Percentiles rank a stretch among this genome's conserved stretches.
phyloP scores from a whole-genome alignment of 371 early-diverging fungal genomes.

The Zychaea mexicana region DNA sequence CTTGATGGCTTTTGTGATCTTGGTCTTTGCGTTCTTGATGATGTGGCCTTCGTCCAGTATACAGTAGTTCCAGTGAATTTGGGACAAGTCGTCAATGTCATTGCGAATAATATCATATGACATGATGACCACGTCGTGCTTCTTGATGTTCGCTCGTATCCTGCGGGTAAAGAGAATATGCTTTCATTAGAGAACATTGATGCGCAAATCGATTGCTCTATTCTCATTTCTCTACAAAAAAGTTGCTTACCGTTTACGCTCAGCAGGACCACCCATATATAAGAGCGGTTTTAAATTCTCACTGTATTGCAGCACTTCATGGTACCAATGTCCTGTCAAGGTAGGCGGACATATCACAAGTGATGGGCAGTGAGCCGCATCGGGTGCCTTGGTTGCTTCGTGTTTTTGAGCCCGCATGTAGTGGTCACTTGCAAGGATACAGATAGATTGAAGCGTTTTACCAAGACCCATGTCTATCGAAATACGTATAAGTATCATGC shows the following conservation, averaged over 20 bases:
- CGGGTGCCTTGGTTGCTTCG: conserved; percentile 65
- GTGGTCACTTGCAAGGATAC: conserved; percentile 93
- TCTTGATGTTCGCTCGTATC: conserved; percentile 43
- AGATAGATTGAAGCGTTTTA: conserved; percentile 98
- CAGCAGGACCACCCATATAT: conserved; percentile 83
- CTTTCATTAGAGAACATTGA: no score
- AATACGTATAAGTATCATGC: no score
- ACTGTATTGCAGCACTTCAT: conserved; percentile 90
- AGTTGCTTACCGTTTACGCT: conserved; percentile 61
- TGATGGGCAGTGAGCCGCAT: conserved; percentile 73
- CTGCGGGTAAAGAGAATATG: neutral
- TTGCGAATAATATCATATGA: conserved; percentile 97
- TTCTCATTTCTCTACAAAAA: conserved; percentile 13
- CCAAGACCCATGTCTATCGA: conserved; percentile 95
- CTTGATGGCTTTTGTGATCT: conserved; percentile 92
- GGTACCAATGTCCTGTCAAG: conserved; percentile 97
- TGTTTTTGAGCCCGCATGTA: conserved; percentile 63
- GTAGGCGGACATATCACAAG: conserved; percentile 98
- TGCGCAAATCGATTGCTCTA: neutral
- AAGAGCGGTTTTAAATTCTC: conserved; percentile 78
- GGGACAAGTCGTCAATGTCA: conserved; percentile 84
- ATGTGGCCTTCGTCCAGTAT: conserved; percentile 99
- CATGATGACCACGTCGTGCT: conserved; percentile 86
- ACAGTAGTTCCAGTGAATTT: conserved; percentile 92
- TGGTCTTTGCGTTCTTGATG: conserved; percentile 96